Evolutionary conservation across 306 rosid species (phyloP).

Genomic region (Begonia masoniana): DNA sequence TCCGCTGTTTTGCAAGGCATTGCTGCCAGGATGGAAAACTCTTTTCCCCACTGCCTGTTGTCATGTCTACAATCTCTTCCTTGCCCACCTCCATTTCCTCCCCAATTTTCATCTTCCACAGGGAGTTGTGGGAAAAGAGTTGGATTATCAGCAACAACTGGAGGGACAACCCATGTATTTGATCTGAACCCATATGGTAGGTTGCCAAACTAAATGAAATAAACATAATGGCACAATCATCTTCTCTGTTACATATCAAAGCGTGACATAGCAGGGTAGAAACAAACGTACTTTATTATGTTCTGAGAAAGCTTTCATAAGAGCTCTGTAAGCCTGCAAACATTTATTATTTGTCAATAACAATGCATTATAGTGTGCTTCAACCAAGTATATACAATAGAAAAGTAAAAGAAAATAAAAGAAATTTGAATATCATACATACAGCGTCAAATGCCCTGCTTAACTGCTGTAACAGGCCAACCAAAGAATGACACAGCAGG

Average conservation of each 20-base stretch:
- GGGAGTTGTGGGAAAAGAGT: slow-evolving; percentile 66
- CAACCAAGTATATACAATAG: too few relatives aligned
- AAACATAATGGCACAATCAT: slow-evolving; percentile 8
- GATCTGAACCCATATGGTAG: slow-evolving; percentile 96
- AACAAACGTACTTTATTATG: slow-evolving; percentile 65
- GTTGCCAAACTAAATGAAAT: slow-evolving; percentile 77
- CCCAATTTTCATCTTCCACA: slow-evolving; percentile 81
- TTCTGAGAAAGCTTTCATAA: slow-evolving; percentile 82
- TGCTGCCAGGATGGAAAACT: slow-evolving; percentile 69
- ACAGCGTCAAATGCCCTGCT: slow-evolving; percentile 91
- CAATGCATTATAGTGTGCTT: background rate
- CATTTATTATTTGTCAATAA: slow-evolving; percentile 5
- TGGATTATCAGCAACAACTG: slow-evolving; percentile 72
- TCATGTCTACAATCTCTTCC: slow-evolving; percentile 70
- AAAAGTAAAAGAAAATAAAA: too few relatives aligned
- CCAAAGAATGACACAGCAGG: slow-evolving; percentile 61
- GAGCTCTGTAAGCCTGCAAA: slow-evolving; percentile 76
- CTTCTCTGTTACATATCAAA: slow-evolving; percentile 5
- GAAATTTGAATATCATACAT: slow-evolving; percentile 15
- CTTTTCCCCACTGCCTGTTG: slow-evolving; percentile 72
- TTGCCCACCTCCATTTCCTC: slow-evolving; percentile 92
- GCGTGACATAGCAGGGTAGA: background rate
- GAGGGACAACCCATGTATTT: slow-evolving; percentile 97
- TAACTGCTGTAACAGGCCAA: slow-evolving; percentile 74
- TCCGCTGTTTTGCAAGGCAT: slow-evolving; percentile 89